Evolutionary conservation across 129 eudicot species (phyloP), one percentile per base, ranked within the genome.

Genomic region (Oenanthe sinensis): DNA sequence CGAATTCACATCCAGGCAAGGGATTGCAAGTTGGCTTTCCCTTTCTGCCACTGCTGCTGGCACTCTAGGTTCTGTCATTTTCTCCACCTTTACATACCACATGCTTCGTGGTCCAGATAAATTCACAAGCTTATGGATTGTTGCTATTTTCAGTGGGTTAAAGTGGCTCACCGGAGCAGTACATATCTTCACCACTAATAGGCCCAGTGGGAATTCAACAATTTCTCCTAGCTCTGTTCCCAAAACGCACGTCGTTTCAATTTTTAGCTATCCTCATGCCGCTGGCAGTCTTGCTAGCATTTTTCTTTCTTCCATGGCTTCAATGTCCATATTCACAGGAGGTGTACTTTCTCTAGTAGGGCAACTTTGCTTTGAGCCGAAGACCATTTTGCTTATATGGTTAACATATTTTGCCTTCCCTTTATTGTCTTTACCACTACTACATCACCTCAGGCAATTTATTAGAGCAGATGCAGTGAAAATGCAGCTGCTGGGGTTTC

Each of bases 121-220:
- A 1, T 92, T 92, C 79, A 85, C 86, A 15, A 87, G 89, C 65
- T 79, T 92, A 75, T 92, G 97, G 97, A 85, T 92, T 43, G 97
- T 92, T 17, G 85, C 92, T 4, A 92, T 92, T 39, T 92, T 92
- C 68, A 89, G 96, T 60, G 96, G 96, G 80, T 83, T 92, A 6
- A 75, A 74, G 47, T 92, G 97, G 97, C 84, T 90, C 24, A 76
- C 80, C 4, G 97, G 97, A 20, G 88, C 83, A 81, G 78, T 83
- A 1, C 86, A 89, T 73, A 86, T 92, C 76, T 69, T 88, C 67
- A 83, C 81, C n/a, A 82, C 88, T 2, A 79, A 78, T 12, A 84
- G 97, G 77, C 81, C 87, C 28, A 79, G 72, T 37, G 76, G 73
- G 65, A 82, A 52, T 17, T 36, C 81, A 22, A 13, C 48, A 11